Conservation (phyloP, 441 rosid genomes). For the Arabidopsis hybrid region DNA sequence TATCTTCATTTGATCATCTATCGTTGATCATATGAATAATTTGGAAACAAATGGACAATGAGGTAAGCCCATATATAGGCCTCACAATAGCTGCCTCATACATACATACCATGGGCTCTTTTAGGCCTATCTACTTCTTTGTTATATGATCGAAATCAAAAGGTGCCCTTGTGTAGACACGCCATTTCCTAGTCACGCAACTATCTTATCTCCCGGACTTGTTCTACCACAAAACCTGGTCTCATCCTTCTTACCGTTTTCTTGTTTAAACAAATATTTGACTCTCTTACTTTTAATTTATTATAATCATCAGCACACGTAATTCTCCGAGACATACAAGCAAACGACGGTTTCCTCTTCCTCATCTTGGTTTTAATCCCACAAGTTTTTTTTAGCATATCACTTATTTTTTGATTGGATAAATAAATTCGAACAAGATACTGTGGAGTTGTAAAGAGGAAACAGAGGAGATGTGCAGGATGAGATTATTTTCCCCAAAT, state of each 20-base stretch:
- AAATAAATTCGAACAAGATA: neutral
- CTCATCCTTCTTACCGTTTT: conserved; percentile 28
- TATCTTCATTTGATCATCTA: neutral
- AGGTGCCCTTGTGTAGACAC: conserved; percentile 10
- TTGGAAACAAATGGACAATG: conserved; percentile 23
- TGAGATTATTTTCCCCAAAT: neutral
- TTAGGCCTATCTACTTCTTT: neutral
- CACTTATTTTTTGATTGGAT: neutral
- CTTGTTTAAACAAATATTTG: conserved; percentile 19
- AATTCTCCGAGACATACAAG: conserved; percentile 29
- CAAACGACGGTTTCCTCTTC: conserved; percentile 33
- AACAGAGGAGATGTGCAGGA: neutral
- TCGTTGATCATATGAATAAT: neutral
- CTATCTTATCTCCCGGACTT: conserved; percentile 30
- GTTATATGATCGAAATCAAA: neutral
- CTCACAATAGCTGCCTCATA: neutral
- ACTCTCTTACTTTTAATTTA: neutral
- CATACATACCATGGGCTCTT: conserved; percentile 3
- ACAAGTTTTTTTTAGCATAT: neutral
- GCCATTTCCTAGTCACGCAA: conserved; percentile 30
- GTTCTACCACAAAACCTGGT: conserved; percentile 32
- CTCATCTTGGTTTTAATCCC: conserved; percentile 3
- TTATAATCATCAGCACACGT: conserved; percentile 31
- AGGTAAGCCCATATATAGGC: neutral
- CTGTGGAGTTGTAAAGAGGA: neutral